Base-by-base conservation (phyloP, 805 yeast genomes). In the Danielia oregonensis region DNA sequence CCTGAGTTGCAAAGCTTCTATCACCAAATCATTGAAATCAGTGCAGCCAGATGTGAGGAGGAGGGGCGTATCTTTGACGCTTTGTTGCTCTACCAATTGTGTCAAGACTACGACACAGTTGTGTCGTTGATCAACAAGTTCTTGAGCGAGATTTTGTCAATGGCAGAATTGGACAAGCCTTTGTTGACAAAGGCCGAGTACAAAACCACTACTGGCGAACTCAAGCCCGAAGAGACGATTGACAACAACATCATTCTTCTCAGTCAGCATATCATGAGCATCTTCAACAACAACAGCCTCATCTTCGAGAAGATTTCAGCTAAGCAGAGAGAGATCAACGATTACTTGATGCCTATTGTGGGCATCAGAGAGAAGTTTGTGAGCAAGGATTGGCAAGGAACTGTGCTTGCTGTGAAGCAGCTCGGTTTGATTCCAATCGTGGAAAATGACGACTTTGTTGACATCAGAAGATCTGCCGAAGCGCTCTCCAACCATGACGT, bases 31-130 rank as follows among this genome's bases (percentile, higher is more conserved):
- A 81, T 93, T 3, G 94, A 84, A 54, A 79, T 78, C 40, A 88
- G 95, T 18, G 97, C 97, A 3, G 71, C 71, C 28, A 78, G 78
- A 46, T 95, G 96, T 11, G 93, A 86, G 50, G 93, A 86, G 47
- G 97, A 89, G 51, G 97, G 97, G 6, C 74, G 95, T 52, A 71
- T 78, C 10, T 78, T 82, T 42, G 97, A 93, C 53, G 86, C 96
- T 13, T 73, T 93, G 41, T 67, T 86, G 37, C 70, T 93, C 35
- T 91, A 86, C 55, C 96, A 89, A 60, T 72, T 91, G 44, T 78
- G 95, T 30, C 94, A 86, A 59, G 95, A 89, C 47, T 83, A 83
- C 56, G 83, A 84, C 52, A 79, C 83, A 19, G 97, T 87, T 10
- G 73, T 91, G 6, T 59, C 74, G 2, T 72, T 87, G 39, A 76